phyloP scores from a whole-genome alignment of 768 basidiomycete species.

The Lactarius deliciosus region DNA sequence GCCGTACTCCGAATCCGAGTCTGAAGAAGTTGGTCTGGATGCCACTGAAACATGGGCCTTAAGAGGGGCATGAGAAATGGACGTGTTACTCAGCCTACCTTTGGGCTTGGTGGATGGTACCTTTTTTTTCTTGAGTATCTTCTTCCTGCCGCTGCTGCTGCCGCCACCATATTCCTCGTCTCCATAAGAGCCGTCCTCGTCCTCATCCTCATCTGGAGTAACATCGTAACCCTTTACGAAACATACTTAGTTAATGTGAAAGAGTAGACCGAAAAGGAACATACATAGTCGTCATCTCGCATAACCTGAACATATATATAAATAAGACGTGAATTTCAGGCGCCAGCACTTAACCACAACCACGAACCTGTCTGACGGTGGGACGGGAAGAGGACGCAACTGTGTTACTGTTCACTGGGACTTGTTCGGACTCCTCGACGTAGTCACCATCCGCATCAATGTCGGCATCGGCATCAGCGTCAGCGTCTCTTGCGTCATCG shows the following conservation, averaged over 20 bases:
- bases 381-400: slow-evolving; percentile 42
- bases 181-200: slow-evolving; percentile 75
- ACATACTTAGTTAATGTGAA: slow-evolving; percentile 28
- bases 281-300: slow-evolving; percentile 51
- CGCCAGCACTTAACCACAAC: slow-evolving; percentile 22
- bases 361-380: slow-evolving; percentile 36
- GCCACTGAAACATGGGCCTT: slow-evolving; percentile 37
- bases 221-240: slow-evolving; percentile 57
- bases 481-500: slow-evolving; percentile 37
- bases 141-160: slow-evolving; percentile 53
- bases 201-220: slow-evolving; percentile 52
- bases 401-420: slow-evolving; percentile 39
- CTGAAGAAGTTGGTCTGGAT: slow-evolving; percentile 59
- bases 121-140: slow-evolving; percentile 67
- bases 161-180: slow-evolving; percentile 63
- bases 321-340: slow-evolving; percentile 22
- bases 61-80: slow-evolving; percentile 26
- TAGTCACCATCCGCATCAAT: slow-evolving; percentile 65
- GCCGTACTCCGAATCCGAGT: slow-evolving; percentile 87
- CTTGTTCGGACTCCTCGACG: slow-evolving; percentile 45
- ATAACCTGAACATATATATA: slow-evolving; percentile 34
- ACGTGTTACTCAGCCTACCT: slow-evolving; percentile 43
- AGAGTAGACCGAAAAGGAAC: slow-evolving; percentile 35
- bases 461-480: slow-evolving; percentile 55
- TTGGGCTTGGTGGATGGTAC: slow-evolving; percentile 56